phyloP scores from a whole-genome alignment of 2,329 filamentous ascomycete species.

The Colletotrichum sublineola region DNA sequence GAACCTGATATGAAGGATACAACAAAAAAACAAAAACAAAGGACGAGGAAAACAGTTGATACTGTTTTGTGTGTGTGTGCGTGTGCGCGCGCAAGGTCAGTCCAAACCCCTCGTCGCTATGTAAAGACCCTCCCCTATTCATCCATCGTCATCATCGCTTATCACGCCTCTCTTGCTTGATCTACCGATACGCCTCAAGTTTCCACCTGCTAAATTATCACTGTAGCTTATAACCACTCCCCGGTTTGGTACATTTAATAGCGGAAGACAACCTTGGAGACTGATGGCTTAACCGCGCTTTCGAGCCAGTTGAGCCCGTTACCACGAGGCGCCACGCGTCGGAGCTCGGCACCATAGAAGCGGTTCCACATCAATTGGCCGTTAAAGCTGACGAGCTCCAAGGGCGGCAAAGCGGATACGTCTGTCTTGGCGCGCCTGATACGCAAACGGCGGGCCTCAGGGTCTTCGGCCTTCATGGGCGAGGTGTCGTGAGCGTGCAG shows the following conservation, averaged over 20 bases:
- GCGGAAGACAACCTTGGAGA: slow-evolving; percentile 22
- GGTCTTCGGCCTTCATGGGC: slow-evolving; percentile 30
- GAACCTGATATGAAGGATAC: background rate
- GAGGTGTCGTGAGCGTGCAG: slow-evolving; percentile 15
- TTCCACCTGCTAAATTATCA: background rate
- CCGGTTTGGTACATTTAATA: background rate
- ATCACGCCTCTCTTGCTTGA: background rate
- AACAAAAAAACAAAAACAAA: background rate
- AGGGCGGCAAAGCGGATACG: slow-evolving; percentile 31
- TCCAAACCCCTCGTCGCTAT: slow-evolving; percentile 1
- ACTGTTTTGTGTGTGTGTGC: background rate
- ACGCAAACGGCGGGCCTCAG: slow-evolving; percentile 29
- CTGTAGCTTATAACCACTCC: background rate
- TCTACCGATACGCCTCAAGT: background rate
- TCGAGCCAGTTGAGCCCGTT: slow-evolving; percentile 33
- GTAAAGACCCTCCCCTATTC: background rate
- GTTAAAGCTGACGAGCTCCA: slow-evolving; percentile 32
- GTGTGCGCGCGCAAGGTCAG: background rate
- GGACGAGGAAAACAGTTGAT: background rate
- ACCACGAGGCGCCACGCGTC: slow-evolving; percentile 14
- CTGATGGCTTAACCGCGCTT: background rate
- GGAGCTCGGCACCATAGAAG: slow-evolving; percentile 28
- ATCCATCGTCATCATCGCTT: background rate
- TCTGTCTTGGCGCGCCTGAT: slow-evolving; percentile 15
- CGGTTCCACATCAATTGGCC: slow-evolving; percentile 35